Conservation (phyloP, 2,329 filamentous ascomycete genomes). For the Fusarium nisikadoi region DNA sequence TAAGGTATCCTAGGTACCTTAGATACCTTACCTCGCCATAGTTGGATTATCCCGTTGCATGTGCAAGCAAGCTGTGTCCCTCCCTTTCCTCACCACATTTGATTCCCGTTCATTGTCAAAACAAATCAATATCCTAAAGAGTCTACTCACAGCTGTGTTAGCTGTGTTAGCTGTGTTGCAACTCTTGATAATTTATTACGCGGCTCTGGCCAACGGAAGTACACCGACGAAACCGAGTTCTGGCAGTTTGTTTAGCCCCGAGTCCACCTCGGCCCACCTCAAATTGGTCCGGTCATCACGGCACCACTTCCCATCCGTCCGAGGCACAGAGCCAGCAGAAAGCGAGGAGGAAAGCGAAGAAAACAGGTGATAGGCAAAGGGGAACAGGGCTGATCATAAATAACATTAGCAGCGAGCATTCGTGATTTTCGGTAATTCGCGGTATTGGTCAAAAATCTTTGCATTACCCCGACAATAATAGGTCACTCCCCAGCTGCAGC, state of each 20-base stretch:
- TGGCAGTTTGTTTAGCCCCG: slow-evolving; percentile 25
- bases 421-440: slow-evolving; percentile 21
- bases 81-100: background rate
- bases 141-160: background rate
- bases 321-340: slow-evolving; percentile 36
- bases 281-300: slow-evolving; percentile 23
- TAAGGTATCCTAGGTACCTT: background rate
- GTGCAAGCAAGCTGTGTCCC: slow-evolving; percentile 23
- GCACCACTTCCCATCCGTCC: slow-evolving; percentile 37
- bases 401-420: background rate
- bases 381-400: slow-evolving; percentile 26
- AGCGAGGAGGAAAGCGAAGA: slow-evolving; percentile 25
- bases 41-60: slow-evolving; percentile 16
- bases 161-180: background rate
- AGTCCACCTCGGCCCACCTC: slow-evolving; percentile 40
- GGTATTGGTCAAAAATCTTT: slow-evolving; percentile 23
- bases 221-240: slow-evolving; percentile 26
- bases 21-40: background rate
- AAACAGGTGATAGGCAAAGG: slow-evolving; percentile 22
- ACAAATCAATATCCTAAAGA: background rate
- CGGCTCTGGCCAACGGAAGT: slow-evolving; percentile 25
- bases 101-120: background rate
- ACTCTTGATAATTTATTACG: slow-evolving; percentile 5
- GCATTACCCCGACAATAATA: slow-evolving; percentile 9
- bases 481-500: slow-evolving; percentile 6